These are phyloP conservation scores for Leccinellum albellum DNA, from an alignment of 768 basidiomycete genomes.

Conservation along the genomic window DNA sequence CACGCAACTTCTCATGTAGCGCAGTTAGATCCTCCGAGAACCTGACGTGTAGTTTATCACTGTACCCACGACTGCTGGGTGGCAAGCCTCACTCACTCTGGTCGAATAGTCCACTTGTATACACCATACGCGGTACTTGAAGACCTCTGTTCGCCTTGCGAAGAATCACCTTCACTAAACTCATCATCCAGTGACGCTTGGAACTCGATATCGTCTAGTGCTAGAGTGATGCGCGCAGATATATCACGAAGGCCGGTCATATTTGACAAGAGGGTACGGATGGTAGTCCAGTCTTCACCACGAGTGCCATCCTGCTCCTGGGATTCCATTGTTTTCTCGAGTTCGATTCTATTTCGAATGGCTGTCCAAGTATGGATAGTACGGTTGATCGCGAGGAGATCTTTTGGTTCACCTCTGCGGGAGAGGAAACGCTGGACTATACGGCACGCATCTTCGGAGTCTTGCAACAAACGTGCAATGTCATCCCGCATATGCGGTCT, in stretches of 20 bases:
- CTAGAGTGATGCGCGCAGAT: slow-evolving; percentile 51
- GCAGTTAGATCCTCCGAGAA: slow-evolving; percentile 53
- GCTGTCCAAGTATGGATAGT: slow-evolving; percentile 59
- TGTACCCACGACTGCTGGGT: background rate
- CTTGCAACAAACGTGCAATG: slow-evolving; percentile 49
- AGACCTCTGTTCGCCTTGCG: slow-evolving; percentile 12
- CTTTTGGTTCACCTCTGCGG: slow-evolving; percentile 60
- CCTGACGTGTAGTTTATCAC: slow-evolving; percentile 32
- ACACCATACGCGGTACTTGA: slow-evolving; percentile 28
- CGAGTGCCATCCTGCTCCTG: slow-evolving; percentile 21
- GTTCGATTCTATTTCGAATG: slow-evolving; percentile 47
- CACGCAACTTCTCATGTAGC: slow-evolving; percentile 47
- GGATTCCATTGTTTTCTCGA: slow-evolving; percentile 55
- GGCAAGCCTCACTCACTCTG: slow-evolving; percentile 45
- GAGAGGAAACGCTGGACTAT: slow-evolving; percentile 75
- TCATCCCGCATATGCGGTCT: slow-evolving; percentile 65
- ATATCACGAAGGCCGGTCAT: slow-evolving; percentile 51
- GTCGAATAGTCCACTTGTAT: slow-evolving; percentile 58
- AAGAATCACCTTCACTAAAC: slow-evolving; percentile 20
- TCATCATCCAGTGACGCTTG: slow-evolving; percentile 17
- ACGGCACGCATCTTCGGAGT: slow-evolving; percentile 67
- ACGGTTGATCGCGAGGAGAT: slow-evolving; percentile 60
- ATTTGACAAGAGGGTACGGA: slow-evolving; percentile 51
- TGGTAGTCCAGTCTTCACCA: slow-evolving; percentile 49
- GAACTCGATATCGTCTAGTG: slow-evolving; percentile 36